Evolutionary conservation across 2,329 filamentous ascomycete species (phyloP).

Genomic region (Aspergillus arachidicola): DNA sequence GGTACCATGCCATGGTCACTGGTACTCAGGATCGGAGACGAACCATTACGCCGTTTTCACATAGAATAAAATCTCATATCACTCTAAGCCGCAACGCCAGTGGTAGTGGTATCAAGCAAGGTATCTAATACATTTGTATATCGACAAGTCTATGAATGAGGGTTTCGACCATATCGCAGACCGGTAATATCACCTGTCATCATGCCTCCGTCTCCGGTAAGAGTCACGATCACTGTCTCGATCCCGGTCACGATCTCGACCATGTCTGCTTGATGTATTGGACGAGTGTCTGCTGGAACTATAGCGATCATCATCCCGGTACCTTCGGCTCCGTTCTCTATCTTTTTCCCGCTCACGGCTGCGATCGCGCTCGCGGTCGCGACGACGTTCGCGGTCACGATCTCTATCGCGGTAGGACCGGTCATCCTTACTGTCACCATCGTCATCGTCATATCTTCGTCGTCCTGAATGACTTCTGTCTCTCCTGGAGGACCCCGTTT

Average conservation of each 20-base stretch:
- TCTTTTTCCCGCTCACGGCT: constrained; percentile 35
- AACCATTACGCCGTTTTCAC: neutral
- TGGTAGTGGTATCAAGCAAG: constrained; percentile 12
- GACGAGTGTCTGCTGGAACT: constrained; percentile 36
- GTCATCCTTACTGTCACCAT: constrained; percentile 34
- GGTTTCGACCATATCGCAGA: neutral
- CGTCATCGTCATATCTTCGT: constrained; percentile 42
- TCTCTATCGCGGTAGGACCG: constrained; percentile 37
- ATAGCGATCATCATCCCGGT: constrained; percentile 36
- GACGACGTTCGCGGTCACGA: constrained; percentile 23
- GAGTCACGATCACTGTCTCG: constrained; percentile 33
- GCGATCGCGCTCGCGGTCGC: constrained; percentile 39
- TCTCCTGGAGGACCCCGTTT: constrained; percentile 41
- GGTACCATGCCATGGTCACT: neutral
- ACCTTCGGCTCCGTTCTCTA: constrained; percentile 33
- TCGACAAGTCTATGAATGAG: neutral
- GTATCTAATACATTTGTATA: constrained; percentile 8
- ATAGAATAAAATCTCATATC: neutral
- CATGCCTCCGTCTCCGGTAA: constrained; percentile 31
- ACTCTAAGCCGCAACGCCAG: neutral
- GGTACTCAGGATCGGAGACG: neutral
- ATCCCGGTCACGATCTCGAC: constrained; percentile 33
- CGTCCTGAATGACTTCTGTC: constrained; percentile 42
- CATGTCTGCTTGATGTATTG: constrained; percentile 32
- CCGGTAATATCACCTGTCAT: constrained; percentile 21